Conservation (phyloP, 192 early-diverging fungal genomes). For the Geosiphon pyriformis region DNA sequence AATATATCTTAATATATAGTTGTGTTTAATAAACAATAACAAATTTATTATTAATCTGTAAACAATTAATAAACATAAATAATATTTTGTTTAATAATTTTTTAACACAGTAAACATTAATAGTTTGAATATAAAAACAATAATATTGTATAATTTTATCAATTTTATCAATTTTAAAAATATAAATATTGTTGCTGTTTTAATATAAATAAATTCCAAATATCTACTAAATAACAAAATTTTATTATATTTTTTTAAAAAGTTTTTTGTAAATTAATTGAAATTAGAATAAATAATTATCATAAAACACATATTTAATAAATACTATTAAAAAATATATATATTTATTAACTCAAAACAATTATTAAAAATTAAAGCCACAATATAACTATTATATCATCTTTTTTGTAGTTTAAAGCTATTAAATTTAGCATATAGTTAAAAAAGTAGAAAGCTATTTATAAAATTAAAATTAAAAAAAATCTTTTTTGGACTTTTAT, state of each 20-base stretch:
- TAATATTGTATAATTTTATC: background rate
- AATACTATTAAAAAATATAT: too few relatives aligned
- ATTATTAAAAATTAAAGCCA: background rate
- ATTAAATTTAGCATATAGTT: background rate
- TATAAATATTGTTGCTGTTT: background rate
- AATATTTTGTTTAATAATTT: background rate
- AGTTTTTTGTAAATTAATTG: too few relatives aligned
- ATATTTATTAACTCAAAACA: background rate
- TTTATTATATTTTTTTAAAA: background rate
- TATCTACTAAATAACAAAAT: background rate
- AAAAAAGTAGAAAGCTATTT: background rate
- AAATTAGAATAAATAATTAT: too few relatives aligned
- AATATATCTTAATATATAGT: slow-evolving; percentile 2
- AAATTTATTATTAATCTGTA: background rate
- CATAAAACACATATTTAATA: too few relatives aligned
- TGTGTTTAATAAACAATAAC: background rate
- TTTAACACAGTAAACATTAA: background rate
- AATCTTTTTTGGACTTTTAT: background rate
- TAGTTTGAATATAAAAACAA: background rate
- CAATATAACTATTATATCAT: background rate
- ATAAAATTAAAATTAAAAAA: background rate
- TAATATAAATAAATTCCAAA: background rate
- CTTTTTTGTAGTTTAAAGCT: background rate
- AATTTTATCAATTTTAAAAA: background rate
- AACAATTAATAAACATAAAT: background rate